phyloP scores from a whole-genome alignment of 345 rosid genomes.

The Syzygium oleosum region DNA sequence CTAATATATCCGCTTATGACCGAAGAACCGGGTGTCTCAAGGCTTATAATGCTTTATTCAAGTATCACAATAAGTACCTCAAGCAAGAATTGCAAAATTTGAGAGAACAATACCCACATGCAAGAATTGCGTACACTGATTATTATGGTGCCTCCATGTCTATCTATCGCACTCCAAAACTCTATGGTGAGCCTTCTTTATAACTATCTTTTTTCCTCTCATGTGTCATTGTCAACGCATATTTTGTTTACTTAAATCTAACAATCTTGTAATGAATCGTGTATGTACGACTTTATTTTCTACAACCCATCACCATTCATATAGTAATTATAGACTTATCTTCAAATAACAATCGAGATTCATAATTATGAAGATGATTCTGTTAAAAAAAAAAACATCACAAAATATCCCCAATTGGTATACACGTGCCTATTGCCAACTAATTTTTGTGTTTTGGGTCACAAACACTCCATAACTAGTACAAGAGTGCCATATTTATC shows the following conservation, averaged over 20 bases:
- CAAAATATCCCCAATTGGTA: no score
- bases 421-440: no score
- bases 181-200: slow-evolving; percentile 24
- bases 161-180: slow-evolving; percentile 26
- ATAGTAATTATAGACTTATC: neutral
- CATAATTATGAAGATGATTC: no score
- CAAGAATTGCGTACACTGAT: slow-evolving; percentile 30
- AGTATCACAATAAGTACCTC: slow-evolving; percentile 41
- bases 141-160: slow-evolving; percentile 39
- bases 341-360: neutral
- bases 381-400: no score
- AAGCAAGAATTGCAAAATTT: slow-evolving; percentile 20
- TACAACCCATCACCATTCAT: neutral
- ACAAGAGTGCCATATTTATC: no score
- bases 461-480: no score
- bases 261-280: neutral
- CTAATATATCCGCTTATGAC: slow-evolving; percentile 27
- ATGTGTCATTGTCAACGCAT: neutral
- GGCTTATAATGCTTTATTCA: slow-evolving; percentile 31
- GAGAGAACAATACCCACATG: slow-evolving; percentile 35
- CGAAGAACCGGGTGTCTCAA: slow-evolving; percentile 35
- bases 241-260: neutral
- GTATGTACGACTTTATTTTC: neutral
- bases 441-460: no score
- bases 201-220: neutral